Evolutionary conservation across 2,329 filamentous ascomycete genomes (phyloP), one percentile per base, ranked within the genome.

Genomic region (Clathrospora elynae): DNA sequence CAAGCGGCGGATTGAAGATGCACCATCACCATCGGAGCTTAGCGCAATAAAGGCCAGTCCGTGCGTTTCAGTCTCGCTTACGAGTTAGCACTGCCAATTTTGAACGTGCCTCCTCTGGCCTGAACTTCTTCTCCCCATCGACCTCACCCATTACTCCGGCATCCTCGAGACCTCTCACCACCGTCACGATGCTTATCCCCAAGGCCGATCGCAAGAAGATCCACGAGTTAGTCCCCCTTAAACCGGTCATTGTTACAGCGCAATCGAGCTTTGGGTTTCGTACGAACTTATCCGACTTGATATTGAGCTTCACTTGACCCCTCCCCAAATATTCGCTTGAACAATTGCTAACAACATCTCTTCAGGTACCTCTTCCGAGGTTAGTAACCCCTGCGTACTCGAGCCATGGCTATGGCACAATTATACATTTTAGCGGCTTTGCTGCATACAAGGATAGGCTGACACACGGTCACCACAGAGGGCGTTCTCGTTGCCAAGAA

Each of bases 131-230:
- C 38, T 35, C 31, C 30, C n/a, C 44, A 57, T 57, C 53, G 51
- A 45, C 53, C 49, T 42, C 43, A 46, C 45, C 36, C 46, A 34
- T 46, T 36, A 39, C 32, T 41, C 32, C 51, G 59, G 48, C 62
- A 63, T 56, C 56, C 42, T 49, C 55, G 48, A 57, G 44, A 49
- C 49, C 52, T 46, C 38, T 55, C 55, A 39, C 54, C 59, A 58
- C 71, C 68, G 72, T 68, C 71, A 76, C 75, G 64, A 77, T 77
- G 93, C 87, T 99, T 83, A 99, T 99, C 78, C 93, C 93, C 77
- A 97, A 97, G 87, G 88, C 90, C 78, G 93, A 99, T 83, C 91
- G 95, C 83, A 99, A 99, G 89, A 90, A 90, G 87, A 97, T 99
- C 81, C 93, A 99, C 85, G 92, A 92, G 87, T 95, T 92, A 87